Evolutionary conservation across 805 yeast species (phyloP).

Genomic region (Candida namnaoensis): DNA sequence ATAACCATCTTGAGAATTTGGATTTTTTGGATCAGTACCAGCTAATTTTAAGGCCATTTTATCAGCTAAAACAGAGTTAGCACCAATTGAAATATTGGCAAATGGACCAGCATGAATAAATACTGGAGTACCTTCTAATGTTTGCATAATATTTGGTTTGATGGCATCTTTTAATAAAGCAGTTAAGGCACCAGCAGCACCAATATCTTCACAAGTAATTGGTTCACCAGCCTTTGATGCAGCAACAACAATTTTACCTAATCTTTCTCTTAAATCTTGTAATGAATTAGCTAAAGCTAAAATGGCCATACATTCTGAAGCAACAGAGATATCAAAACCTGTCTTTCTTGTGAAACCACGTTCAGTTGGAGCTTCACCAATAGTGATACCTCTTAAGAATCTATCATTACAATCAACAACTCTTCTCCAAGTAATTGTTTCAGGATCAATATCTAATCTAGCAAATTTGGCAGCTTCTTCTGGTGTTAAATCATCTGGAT

Average conservation of each 20-base stretch:
- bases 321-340: slow-evolving; percentile 80
- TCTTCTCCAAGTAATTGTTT: slow-evolving; percentile 72
- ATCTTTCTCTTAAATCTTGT: slow-evolving; percentile 63
- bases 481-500: slow-evolving; percentile 64
- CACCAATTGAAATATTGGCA: slow-evolving; percentile 83
- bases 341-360: slow-evolving; percentile 63
- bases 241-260: slow-evolving; percentile 71
- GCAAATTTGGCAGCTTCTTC: slow-evolving; percentile 62
- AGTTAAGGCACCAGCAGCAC: slow-evolving; percentile 81
- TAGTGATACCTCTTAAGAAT: slow-evolving; percentile 67
- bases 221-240: slow-evolving; percentile 62
- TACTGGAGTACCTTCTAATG: slow-evolving; percentile 83
- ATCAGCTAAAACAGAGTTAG: slow-evolving; percentile 77
- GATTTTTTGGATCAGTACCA: slow-evolving; percentile 48
- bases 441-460: slow-evolving; percentile 70
- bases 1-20: slow-evolving; percentile 51
- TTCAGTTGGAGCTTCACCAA: slow-evolving; percentile 79
- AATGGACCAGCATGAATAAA: slow-evolving; percentile 86
- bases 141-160: slow-evolving; percentile 82
- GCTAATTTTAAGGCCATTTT: slow-evolving; percentile 73
- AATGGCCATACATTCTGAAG: slow-evolving; percentile 82
- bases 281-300: slow-evolving; percentile 66
- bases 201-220: slow-evolving; percentile 74
- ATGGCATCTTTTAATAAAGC: slow-evolving; percentile 76
- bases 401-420: slow-evolving; percentile 83